Percentiles rank a stretch among this genome's conserved stretches.
These are phyloP conservation scores for Asterophora lycoperdoides DNA, from an alignment of 768 basidiomycete species.

Conservation along the genomic window DNA sequence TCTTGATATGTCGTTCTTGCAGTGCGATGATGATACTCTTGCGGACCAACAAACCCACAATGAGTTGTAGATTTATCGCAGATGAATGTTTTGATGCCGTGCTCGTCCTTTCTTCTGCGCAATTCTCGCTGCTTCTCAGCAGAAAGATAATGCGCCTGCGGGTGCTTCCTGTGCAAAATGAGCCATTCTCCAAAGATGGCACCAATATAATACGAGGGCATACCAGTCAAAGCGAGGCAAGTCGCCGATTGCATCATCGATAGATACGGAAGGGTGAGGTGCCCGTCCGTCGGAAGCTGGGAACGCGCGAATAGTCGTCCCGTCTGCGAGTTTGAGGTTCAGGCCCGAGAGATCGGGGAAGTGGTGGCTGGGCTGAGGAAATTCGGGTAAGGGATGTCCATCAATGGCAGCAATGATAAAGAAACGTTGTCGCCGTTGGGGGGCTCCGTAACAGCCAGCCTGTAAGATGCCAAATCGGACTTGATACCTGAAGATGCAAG, in stretches of 20 bases:
- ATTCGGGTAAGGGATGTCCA: constrained; percentile 39
- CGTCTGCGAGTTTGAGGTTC: constrained; percentile 48
- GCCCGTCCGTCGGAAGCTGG: constrained; percentile 46
- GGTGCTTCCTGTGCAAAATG: constrained; percentile 31
- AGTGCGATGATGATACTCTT: constrained; percentile 31
- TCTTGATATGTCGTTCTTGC: constrained; percentile 41
- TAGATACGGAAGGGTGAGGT: constrained; percentile 52
- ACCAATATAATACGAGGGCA: constrained; percentile 12
- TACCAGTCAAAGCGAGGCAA: constrained; percentile 74
- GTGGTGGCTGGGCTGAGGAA: constrained; percentile 55
- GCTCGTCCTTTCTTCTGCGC: constrained; percentile 12
- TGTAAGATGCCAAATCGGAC: constrained; percentile 46
- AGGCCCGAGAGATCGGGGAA: constrained; percentile 42
- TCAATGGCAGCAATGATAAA: constrained; percentile 47
- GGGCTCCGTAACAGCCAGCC: constrained; percentile 53
- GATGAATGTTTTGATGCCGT: constrained; percentile 32
- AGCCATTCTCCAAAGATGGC: neutral
- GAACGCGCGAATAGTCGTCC: constrained; percentile 39
- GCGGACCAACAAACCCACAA: constrained; percentile 34
- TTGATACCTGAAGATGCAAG: constrained; percentile 40
- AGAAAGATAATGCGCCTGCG: constrained; percentile 19
- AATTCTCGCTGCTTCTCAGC: constrained; percentile 16
- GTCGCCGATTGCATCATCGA: constrained; percentile 73
- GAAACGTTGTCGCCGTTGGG: constrained; percentile 51
- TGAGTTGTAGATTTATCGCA: constrained; percentile 27